Evolutionary conservation across 257 asterid genomes (phyloP).

Genomic region (Solanum chilense): DNA sequence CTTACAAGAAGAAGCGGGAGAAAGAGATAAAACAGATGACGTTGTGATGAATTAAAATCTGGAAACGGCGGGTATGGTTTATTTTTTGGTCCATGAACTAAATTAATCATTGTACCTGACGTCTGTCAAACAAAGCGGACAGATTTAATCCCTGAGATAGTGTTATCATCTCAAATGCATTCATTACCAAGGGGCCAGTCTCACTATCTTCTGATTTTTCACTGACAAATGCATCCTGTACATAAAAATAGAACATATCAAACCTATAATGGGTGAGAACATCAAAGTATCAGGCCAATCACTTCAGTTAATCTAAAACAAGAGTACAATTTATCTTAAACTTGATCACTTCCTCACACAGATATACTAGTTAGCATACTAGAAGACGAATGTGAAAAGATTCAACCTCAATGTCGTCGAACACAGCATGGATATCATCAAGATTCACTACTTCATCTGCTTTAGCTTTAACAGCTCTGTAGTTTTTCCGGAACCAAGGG

Average conservation of each 20-base stretch:
- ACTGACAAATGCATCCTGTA: constrained; percentile 76
- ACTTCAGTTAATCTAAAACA: neutral
- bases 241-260: neutral
- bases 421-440: constrained; percentile 86
- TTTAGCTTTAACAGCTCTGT: constrained; percentile 47
- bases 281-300: neutral
- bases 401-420: constrained; percentile 74
- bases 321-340: neutral
- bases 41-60: neutral
- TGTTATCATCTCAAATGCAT: constrained; percentile 97
- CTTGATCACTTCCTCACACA: neutral
- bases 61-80: neutral
- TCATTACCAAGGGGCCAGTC: constrained; percentile 77
- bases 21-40: neutral
- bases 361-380: neutral
- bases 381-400: neutral
- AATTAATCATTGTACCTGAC: constrained; percentile 42
- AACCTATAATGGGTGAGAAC: neutral
- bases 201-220: constrained; percentile 42
- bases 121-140: constrained; percentile 90
- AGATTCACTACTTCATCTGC: constrained; percentile 73
- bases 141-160: constrained; percentile 94
- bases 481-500: constrained; percentile 69
- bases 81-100: neutral
- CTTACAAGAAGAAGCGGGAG: neutral